Percentiles rank a stretch among this genome's conserved stretches.
Conservation (phyloP, 257 asterid genomes). For the Parsonsia alboflavescens region DNA sequence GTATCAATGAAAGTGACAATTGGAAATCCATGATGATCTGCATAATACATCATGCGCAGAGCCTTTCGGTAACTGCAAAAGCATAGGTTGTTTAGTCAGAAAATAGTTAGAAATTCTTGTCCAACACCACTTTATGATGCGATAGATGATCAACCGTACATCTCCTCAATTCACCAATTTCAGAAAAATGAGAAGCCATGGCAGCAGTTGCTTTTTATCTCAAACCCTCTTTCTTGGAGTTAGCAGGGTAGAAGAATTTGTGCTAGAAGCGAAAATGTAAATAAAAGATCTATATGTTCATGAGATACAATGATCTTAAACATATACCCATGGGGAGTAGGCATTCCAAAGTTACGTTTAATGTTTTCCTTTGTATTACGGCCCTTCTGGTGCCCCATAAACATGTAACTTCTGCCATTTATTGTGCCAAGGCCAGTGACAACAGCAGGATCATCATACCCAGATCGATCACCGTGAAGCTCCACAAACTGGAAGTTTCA, state of each 20-base stretch:
- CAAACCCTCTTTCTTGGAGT: not conserved
- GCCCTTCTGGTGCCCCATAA: constrained; percentile 92
- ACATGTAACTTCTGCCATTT: constrained; percentile 76
- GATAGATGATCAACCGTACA: not conserved
- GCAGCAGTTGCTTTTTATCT: not conserved
- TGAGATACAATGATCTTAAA: constrained; percentile 3
- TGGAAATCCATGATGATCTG: constrained; percentile 91
- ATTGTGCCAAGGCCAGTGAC: constrained; percentile 89
- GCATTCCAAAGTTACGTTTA: constrained; percentile 92
- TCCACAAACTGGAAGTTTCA: constrained; percentile 62
- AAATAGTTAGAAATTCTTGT: not conserved
- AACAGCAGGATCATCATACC: constrained; percentile 89
- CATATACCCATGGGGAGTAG: constrained; percentile 92
- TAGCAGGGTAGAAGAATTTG: not conserved
- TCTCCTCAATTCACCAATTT: constrained; percentile 1
- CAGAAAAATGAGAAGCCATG: not conserved
- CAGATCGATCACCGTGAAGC: constrained; percentile 92
- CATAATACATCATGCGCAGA: constrained; percentile 82
- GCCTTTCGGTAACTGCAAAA: constrained; percentile 80
- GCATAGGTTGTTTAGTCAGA: constrained; percentile 11
- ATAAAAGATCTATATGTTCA: not conserved
- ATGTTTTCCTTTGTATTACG: constrained; percentile 88
- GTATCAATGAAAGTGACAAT: constrained; percentile 85
- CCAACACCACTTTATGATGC: not conserved
- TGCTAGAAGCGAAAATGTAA: constrained; percentile 4